phyloP scores from a whole-genome alignment of 2,329 filamentous ascomycete species.

The Cyanodermella asteris region DNA sequence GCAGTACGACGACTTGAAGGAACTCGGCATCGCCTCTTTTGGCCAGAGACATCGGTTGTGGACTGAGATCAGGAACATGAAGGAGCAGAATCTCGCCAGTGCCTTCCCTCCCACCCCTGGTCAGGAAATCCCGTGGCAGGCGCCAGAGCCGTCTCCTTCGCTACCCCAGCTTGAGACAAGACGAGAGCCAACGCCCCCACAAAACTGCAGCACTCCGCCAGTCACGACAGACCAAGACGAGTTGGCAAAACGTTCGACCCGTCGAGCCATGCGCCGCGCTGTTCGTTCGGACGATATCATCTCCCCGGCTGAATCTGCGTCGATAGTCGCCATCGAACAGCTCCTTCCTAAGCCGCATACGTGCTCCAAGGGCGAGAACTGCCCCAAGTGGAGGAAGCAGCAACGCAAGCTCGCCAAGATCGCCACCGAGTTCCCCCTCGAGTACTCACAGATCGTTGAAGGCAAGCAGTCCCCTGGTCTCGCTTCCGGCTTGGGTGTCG shows the following conservation, averaged over 20 bases:
- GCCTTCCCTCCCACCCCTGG: slow-evolving; percentile 5
- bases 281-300: slow-evolving; percentile 37
- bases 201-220: slow-evolving; percentile 6
- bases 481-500: slow-evolving; percentile 40
- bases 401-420: slow-evolving; percentile 57
- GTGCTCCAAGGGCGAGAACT: slow-evolving; percentile 72
- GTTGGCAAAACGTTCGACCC: slow-evolving; percentile 4
- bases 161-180: slow-evolving; percentile 1
- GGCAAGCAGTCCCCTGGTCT: slow-evolving; percentile 47
- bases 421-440: slow-evolving; percentile 51
- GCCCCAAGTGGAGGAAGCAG: slow-evolving; percentile 60
- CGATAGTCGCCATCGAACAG: slow-evolving; percentile 82
- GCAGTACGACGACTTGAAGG: slow-evolving; percentile 59
- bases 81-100: slow-evolving; percentile 11
- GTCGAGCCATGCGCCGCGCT: slow-evolving; percentile 11
- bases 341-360: slow-evolving; percentile 63
- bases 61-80: slow-evolving; percentile 33
- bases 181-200: slow-evolving; percentile 1
- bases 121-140: slow-evolving; percentile 4
- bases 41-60: slow-evolving; percentile 40
- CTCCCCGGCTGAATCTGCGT: slow-evolving; percentile 62
- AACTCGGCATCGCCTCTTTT: slow-evolving; percentile 40
- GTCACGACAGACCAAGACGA: slow-evolving; percentile 5
- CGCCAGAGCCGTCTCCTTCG: slow-evolving; percentile 2
- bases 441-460: slow-evolving; percentile 53